These are phyloP conservation scores for Protomyces pachydermus DNA, from an alignment of 1,139 yeast genomes.

Conservation along the genomic window DNA sequence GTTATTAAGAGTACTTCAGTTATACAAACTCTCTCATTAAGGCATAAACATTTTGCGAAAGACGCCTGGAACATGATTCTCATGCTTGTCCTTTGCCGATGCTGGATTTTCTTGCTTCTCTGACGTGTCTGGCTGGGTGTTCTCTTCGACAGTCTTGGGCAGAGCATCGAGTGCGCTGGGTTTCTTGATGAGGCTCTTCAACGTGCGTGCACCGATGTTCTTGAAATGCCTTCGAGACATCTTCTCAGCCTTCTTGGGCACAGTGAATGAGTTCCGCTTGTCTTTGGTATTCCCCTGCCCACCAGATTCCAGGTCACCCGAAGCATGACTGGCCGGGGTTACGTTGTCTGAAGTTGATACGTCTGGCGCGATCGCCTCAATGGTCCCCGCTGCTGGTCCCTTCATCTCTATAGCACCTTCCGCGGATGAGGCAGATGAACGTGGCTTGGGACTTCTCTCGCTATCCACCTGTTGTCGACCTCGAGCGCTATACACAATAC, in stretches of 20 bases:
- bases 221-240: not conserved
- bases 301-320: too few species aligned
- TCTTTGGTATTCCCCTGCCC: too few species aligned
- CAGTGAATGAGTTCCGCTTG: too few species aligned
- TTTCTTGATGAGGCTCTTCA: not conserved
- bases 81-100: not conserved
- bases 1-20: too few species aligned
- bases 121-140: not conserved
- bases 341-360: too few species aligned
- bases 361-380: too few species aligned
- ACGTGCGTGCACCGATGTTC: not conserved
- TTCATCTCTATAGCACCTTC: too few species aligned
- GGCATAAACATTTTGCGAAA: not conserved
- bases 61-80: not conserved
- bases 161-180: not conserved
- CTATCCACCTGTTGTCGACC: not conserved
- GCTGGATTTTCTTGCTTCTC: not conserved
- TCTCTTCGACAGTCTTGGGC: not conserved
- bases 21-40: too few species aligned
- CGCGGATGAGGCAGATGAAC: too few species aligned
- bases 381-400: too few species aligned
- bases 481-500: not conserved
- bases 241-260: too few species aligned
- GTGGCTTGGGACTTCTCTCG: not conserved
- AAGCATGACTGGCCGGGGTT: too few species aligned